These are phyloP conservation scores for Sporothrix euskadiensis DNA, from an alignment of 2,329 filamentous ascomycete species.

Conservation along the genomic window DNA sequence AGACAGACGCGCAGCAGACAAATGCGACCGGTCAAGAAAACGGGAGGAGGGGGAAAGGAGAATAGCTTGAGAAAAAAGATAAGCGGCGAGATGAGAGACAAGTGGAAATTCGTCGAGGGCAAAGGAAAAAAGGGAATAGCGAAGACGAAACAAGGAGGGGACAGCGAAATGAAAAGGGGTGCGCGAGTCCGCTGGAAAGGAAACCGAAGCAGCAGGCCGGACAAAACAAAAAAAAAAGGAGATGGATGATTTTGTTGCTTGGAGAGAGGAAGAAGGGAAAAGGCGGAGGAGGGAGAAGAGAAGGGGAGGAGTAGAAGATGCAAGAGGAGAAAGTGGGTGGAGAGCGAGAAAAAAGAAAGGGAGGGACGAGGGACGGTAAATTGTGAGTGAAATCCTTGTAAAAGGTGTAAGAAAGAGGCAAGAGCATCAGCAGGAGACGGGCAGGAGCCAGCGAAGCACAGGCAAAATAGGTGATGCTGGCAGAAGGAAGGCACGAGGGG, in stretches of 20 bases:
- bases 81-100: slow-evolving; percentile 13
- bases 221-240: slow-evolving; percentile 29
- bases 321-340: slow-evolving; percentile 23
- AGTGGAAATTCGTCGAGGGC: background rate
- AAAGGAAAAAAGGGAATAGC: slow-evolving; percentile 24
- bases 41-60: slow-evolving; percentile 5
- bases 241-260: slow-evolving; percentile 31
- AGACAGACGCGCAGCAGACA: background rate
- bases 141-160: slow-evolving; percentile 26
- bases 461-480: background rate
- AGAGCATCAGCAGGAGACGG: background rate
- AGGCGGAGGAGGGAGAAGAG: slow-evolving; percentile 11
- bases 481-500: background rate
- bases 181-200: slow-evolving; percentile 32
- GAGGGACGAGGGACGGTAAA: slow-evolving; percentile 11
- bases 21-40: slow-evolving; percentile 14
- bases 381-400: slow-evolving; percentile 18
- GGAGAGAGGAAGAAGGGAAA: slow-evolving; percentile 22
- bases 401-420: slow-evolving; percentile 10
- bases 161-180: slow-evolving; percentile 34
- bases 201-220: slow-evolving; percentile 28
- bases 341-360: slow-evolving; percentile 19
- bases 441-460: background rate
- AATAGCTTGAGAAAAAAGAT: slow-evolving; percentile 1
- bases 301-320: slow-evolving; percentile 20